Conservation (phyloP, 148 eudicot species). For the Rheum nobile region DNA sequence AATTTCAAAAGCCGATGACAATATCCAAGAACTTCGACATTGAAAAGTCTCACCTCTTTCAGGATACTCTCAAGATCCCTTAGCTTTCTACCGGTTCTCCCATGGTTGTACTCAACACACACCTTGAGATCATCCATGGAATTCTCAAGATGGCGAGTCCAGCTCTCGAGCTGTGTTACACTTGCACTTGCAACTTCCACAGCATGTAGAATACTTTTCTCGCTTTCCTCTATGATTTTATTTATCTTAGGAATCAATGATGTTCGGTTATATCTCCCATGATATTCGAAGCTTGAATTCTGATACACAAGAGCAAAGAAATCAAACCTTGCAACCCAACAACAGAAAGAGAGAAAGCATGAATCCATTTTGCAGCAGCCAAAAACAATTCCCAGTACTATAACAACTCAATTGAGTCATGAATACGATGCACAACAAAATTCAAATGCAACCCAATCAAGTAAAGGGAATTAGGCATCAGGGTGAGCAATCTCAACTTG, state of each 20-base stretch:
- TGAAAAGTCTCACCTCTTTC: constrained; percentile 11
- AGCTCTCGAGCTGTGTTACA: constrained; percentile 15
- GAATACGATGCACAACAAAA: background rate
- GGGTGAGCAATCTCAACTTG: background rate
- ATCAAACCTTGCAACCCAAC: background rate
- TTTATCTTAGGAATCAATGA: background rate
- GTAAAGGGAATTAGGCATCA: too few relatives aligned
- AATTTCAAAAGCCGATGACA: background rate
- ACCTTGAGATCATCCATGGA: constrained; percentile 15
- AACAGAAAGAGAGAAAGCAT: too few relatives aligned
- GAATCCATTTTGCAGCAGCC: background rate
- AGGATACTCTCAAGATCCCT: constrained; percentile 15
- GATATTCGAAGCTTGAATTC: background rate
- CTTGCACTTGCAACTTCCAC: constrained; percentile 19
- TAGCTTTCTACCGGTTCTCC: constrained; percentile 14
- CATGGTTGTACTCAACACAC: constrained; percentile 14
- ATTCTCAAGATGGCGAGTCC: constrained; percentile 15
- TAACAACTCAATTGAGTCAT: background rate
- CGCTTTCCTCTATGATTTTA: background rate
- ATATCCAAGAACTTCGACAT: background rate
- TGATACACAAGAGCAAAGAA: background rate
- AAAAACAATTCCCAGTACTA: background rate
- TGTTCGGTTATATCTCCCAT: background rate
- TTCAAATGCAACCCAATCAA: background rate
- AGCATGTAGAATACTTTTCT: constrained; percentile 7